Evolutionary conservation across 192 early-diverging fungal genomes (phyloP), one percentile per base, ranked within the genome.

Genomic region (Nowakowskiella sp.): DNA sequence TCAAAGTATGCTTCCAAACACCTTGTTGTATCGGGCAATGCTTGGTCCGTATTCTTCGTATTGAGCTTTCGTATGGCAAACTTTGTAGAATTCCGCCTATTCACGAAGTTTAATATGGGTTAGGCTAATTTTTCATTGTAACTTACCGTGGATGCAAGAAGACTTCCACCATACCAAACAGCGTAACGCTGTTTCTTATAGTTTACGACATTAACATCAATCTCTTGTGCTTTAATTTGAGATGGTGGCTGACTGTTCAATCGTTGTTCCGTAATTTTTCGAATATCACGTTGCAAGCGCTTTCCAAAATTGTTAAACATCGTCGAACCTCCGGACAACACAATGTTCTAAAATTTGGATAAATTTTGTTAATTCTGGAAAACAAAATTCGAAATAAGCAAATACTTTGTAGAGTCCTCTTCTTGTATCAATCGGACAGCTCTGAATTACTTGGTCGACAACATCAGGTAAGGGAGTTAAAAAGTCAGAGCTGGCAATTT

Each of bases 101-200:
- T n/a, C n/a, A n/a, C n/a, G n/a, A n/a, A n/a, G n/a, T n/a, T n/a
- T n/a, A n/a, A n/a, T n/a, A n/a, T n/a, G n/a, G n/a, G n/a, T n/a
- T n/a, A n/a, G n/a, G n/a, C n/a, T n/a, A 26, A 6, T 5, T 22
- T 42, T 0, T 8, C 16, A n/a, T n/a, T n/a, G n/a, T n/a, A n/a
- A 62, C 65, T 58, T 78, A 92, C 88, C 31, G 89, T 94, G 57
- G 83, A 85, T 25, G 90, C 91, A 64, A 98, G 73, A 56, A 95
- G 76, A 70, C 89, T 92, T 52, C 92, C 95, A 56, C 95, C 95
- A 65, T 88, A 96, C 95, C 95, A 98, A 19, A 98, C 95, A n/a
- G 95, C 95, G 60, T 98, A 88, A 42, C 95, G 82, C 67, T 98
- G 95, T 70, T 89, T 92, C 82, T 92, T 92, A 82, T 99, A 93